Conservation (phyloP, 768 basidiomycete species). For the Tremella fuciformis region DNA sequence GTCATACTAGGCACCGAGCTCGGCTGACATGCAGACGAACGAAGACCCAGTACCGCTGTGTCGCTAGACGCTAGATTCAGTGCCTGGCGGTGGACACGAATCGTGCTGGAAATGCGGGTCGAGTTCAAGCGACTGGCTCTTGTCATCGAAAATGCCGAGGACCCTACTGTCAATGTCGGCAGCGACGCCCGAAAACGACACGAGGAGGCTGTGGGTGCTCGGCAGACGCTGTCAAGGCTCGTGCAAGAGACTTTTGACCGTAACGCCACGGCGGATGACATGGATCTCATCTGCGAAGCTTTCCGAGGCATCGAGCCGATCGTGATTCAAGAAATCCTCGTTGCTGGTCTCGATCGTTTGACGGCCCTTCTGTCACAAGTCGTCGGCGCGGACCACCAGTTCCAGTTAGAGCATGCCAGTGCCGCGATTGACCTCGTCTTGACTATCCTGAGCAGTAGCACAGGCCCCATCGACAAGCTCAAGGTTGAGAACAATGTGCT, state of each 20-base stretch:
- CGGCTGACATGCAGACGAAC: neutral
- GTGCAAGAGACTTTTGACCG: conserved; percentile 31
- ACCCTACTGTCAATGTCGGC: neutral
- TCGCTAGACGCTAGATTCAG: conserved; percentile 31
- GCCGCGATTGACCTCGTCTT: conserved; percentile 32
- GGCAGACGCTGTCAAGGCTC: conserved; percentile 29
- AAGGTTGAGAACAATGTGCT: conserved; percentile 16
- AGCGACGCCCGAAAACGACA: too few species aligned
- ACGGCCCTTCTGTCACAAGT: conserved; percentile 25
- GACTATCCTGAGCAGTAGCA: conserved; percentile 24
- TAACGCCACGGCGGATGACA: conserved; percentile 37
- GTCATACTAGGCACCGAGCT: neutral
- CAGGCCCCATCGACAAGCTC: conserved; percentile 6
- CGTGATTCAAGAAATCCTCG: conserved; percentile 37
- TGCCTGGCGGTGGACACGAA: conserved; percentile 47
- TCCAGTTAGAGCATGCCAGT: conserved; percentile 11
- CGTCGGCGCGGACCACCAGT: conserved; percentile 30
- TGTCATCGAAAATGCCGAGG: conserved; percentile 26
- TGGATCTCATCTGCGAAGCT: conserved; percentile 44
- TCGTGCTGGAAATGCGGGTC: conserved; percentile 46
- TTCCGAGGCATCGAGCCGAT: conserved; percentile 42
- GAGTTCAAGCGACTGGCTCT: conserved; percentile 44
- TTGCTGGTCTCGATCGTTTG: conserved; percentile 39
- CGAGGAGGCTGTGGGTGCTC: conserved; percentile 18
- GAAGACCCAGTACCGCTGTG: neutral